Conservation (phyloP, 2,329 filamentous ascomycete species). For the Ascochyta rabiei region DNA sequence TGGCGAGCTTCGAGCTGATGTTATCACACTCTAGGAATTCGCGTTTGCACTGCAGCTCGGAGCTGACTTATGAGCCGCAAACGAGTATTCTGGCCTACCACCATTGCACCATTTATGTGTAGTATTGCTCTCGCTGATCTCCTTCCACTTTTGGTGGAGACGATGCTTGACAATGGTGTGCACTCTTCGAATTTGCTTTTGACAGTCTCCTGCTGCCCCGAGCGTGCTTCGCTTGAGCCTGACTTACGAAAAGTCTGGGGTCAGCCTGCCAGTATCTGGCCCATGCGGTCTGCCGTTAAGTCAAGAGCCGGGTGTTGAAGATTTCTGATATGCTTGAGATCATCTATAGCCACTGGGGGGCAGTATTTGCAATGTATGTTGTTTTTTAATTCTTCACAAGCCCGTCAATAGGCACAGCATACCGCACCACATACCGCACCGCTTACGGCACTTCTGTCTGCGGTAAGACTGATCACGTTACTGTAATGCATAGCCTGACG, state of each 20-base stretch:
- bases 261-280: not conserved
- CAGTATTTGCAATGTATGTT: not conserved
- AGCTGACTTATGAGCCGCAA: not conserved
- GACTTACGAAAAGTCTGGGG: not conserved
- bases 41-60: not conserved
- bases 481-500: not conserved
- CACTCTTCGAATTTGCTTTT: slow-evolving; percentile 10
- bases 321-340: not conserved
- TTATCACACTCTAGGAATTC: not conserved
- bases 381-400: not conserved
- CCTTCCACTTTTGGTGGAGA: not conserved
- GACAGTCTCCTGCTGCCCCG: not conserved
- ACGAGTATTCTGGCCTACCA: not conserved
- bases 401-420: not conserved
- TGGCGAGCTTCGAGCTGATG: slow-evolving; percentile 4
- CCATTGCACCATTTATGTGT: not conserved
- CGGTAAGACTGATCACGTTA: not conserved
- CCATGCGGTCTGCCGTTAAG: not conserved
- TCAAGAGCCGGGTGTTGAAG: not conserved
- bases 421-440: not conserved
- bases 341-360: not conserved
- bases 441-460: not conserved
- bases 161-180: not conserved
- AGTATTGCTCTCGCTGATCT: not conserved
- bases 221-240: slow-evolving; percentile 2